Conservation (phyloP, 257 asterid genomes). For the Solanum acaule region DNA sequence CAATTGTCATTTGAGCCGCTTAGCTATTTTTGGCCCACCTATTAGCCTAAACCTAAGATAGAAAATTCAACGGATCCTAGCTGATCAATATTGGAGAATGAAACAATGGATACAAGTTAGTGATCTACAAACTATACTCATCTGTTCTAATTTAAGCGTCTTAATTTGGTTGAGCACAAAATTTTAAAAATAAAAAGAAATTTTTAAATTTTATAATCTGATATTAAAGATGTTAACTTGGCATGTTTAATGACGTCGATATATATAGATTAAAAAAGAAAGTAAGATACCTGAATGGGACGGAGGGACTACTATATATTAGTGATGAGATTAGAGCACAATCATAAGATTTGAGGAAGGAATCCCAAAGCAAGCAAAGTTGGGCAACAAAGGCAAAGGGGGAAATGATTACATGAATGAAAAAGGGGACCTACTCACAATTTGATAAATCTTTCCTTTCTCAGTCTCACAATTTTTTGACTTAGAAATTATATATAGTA, state of each 20-base stretch:
- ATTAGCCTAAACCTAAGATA: background rate
- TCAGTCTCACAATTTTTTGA: constrained; percentile 23
- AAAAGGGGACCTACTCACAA: background rate
- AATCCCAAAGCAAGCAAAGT: constrained; percentile 1
- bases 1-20: background rate
- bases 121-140: background rate
- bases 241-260: background rate
- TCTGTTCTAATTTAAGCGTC: background rate
- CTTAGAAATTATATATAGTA: constrained; percentile 28
- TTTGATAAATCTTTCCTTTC: constrained; percentile 14
- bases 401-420: constrained; percentile 1
- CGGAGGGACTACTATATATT: background rate
- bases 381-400: background rate
- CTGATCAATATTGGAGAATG: background rate
- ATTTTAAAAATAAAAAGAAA: fast-evolving
- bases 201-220: background rate
- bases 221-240: background rate
- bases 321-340: background rate
- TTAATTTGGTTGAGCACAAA: background rate
- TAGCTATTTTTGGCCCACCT: background rate
- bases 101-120: background rate
- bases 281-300: background rate
- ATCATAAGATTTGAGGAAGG: background rate
- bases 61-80: background rate
- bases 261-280: background rate